Percentiles rank a stretch among this genome's conserved stretches.
Conservation (phyloP, 768 basidiomycete species). For the Russula griseocarnosa region DNA sequence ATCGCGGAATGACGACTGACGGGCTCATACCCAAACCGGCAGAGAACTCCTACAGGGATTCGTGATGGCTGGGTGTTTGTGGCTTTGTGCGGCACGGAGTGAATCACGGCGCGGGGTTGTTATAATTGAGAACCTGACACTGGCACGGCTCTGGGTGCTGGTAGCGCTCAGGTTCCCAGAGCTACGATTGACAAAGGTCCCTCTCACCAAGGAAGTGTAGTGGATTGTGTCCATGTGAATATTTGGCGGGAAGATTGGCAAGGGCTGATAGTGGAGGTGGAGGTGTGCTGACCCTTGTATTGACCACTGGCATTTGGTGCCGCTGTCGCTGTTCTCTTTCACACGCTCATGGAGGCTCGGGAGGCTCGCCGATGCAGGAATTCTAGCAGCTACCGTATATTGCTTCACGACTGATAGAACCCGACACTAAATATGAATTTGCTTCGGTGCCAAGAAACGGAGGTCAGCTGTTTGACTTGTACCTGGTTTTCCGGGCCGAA, state of each 20-base stretch:
- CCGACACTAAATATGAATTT: neutral
- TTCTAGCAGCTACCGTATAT: conserved; percentile 8
- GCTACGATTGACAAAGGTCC: neutral
- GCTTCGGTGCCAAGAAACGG: neutral
- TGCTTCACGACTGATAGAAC: neutral
- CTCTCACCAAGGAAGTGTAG: neutral
- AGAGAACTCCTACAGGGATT: neutral
- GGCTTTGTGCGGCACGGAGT: neutral
- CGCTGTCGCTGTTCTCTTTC: neutral
- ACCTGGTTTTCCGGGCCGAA: neutral
- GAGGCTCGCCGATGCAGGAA: conserved; percentile 13
- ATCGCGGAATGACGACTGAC: no score
- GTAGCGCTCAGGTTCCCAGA: neutral
- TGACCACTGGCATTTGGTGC: no score
- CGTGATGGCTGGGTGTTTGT: conserved; percentile 1
- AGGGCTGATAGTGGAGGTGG: no score
- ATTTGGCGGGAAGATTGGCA: neutral
- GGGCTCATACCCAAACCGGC: no score
- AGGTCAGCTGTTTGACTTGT: no score
- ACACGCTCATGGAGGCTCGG: conserved; percentile 3
- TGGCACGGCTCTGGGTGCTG: conserved; percentile 16
- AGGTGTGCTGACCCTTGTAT: no score
- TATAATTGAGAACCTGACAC: conserved; percentile 12
- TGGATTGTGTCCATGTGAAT: neutral
- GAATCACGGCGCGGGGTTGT: conserved; percentile 4